Percentiles rank a stretch among this genome's conserved stretches.
These are phyloP conservation scores for Flaveria floridana DNA, from an alignment of 140 eudicot species.

Conservation along the genomic window DNA sequence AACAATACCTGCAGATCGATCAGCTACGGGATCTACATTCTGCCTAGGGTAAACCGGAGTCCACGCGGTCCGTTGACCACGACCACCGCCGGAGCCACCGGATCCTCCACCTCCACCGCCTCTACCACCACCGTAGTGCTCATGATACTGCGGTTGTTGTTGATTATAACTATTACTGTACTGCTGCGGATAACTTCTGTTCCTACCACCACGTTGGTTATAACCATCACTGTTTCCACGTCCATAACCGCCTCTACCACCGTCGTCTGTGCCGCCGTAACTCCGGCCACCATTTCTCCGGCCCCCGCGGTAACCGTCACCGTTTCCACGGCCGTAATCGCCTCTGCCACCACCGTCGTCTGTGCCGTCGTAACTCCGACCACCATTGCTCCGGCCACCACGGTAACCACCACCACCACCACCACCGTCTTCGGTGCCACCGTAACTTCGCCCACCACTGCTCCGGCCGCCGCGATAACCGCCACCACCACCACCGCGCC, in stretches of 20 bases:
- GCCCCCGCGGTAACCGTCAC: neutral
- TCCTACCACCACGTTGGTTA: neutral
- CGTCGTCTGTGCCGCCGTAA: neutral
- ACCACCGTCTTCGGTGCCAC: neutral
- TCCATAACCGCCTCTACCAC: neutral
- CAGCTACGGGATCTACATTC: slow-evolving; percentile 12
- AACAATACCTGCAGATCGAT: neutral
- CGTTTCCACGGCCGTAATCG: neutral
- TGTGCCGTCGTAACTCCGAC: neutral
- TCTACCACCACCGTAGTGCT: neutral
- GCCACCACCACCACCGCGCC: neutral
- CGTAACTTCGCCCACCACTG: neutral
- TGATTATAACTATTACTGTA: neutral
- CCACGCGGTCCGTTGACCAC: slow-evolving; percentile 6
- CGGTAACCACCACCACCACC: neutral
- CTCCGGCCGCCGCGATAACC: neutral
- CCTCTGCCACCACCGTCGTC: neutral
- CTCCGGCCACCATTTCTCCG: neutral
- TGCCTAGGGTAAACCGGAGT: neutral
- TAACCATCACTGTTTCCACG: neutral
- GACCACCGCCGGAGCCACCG: neutral
- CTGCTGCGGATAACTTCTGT: neutral
- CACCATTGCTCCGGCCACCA: neutral
- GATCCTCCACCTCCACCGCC: slow-evolving; percentile 21
- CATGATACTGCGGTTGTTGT: neutral